A percentile compares a stretch with the other conserved stretches of the same genome.
These are phyloP conservation scores for Penicillium flavigenum DNA, from an alignment of 495 filamentous ascomycete species.

Conservation along the genomic window DNA sequence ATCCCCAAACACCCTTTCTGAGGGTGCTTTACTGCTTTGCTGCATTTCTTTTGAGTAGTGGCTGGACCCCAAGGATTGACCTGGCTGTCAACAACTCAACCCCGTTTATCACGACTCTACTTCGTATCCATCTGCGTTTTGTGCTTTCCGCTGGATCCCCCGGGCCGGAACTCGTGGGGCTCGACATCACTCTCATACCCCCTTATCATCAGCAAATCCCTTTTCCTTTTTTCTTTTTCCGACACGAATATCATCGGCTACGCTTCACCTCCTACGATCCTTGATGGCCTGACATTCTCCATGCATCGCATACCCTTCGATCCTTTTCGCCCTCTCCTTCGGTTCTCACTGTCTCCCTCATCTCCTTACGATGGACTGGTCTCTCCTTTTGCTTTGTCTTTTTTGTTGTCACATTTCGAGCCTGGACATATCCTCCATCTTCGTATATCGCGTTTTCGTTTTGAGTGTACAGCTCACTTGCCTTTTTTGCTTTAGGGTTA, in stretches of 20 bases:
- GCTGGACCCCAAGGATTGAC: constrained; percentile 46
- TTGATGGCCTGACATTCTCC: constrained; percentile 25
- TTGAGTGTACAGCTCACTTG: constrained; percentile 11
- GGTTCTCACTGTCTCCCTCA: neutral
- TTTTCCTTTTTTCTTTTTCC: constrained; percentile 15
- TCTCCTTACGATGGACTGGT: constrained; percentile 4
- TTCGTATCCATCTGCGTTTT: constrained; percentile 18
- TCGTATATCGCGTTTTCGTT: constrained; percentile 14
- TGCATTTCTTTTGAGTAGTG: constrained; percentile 35
- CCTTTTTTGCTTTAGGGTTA: neutral
- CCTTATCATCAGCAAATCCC: constrained; percentile 20
- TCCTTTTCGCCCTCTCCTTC: constrained; percentile 1
- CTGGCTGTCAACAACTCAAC: constrained; percentile 46
- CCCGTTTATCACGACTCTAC: constrained; percentile 15
- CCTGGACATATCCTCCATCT: constrained; percentile 27
- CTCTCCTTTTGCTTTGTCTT: constrained; percentile 4
- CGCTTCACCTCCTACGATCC: constrained; percentile 27
- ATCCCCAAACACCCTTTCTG: neutral
- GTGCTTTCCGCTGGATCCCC: constrained; percentile 21
- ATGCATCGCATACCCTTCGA: constrained; percentile 8
- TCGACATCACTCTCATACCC: constrained; percentile 13
- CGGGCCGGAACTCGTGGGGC: constrained; percentile 29
- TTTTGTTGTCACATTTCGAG: constrained; percentile 18
- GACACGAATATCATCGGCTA: constrained; percentile 24
- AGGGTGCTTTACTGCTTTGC: constrained; percentile 19